Conservation (phyloP, 2,329 filamentous ascomycete species). For the Epichloe sibirici region DNA sequence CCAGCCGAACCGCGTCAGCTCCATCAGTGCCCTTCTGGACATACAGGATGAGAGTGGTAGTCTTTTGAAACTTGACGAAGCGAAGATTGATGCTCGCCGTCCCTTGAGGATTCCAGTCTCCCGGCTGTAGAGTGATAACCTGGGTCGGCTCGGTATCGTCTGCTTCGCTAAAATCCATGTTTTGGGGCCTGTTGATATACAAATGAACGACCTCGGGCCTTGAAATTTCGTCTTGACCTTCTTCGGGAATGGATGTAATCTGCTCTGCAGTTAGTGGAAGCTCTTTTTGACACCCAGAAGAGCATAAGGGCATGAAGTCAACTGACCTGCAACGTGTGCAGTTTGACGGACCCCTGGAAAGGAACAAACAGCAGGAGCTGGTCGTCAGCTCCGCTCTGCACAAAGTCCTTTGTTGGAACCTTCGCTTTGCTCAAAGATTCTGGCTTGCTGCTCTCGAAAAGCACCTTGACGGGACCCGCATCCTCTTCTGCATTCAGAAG, state of each 20-base stretch:
- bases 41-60: conserved; percentile 76
- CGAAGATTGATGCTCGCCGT: conserved; percentile 64
- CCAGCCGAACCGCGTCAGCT: conserved; percentile 73
- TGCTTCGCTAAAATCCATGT: conserved; percentile 89
- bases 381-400: conserved; percentile 94
- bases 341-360: conserved; percentile 77
- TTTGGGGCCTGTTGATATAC: conserved; percentile 79
- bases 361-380: conserved; percentile 89
- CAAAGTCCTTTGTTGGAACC: conserved; percentile 56
- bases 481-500: conserved; percentile 77
- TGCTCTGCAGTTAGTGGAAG: conserved; percentile 26
- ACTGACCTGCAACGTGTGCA: conserved; percentile 64
- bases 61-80: conserved; percentile 96
- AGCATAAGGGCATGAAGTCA: background rate
- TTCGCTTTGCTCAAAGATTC: conserved; percentile 48
- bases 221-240: conserved; percentile 62
- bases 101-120: conserved; percentile 72
- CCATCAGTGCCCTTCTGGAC: conserved; percentile 76
- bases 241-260: conserved; percentile 68
- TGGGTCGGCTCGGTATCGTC: conserved; percentile 78
- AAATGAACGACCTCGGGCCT: conserved; percentile 74
- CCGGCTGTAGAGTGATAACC: conserved; percentile 56
- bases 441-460: conserved; percentile 63
- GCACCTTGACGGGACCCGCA: conserved; percentile 56
- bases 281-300: background rate